A percentile compares a stretch with the other conserved stretches of the same genome.
Evolutionary conservation across 805 yeast species (phyloP).

Genomic region (Debaryomyces hansenii): DNA sequence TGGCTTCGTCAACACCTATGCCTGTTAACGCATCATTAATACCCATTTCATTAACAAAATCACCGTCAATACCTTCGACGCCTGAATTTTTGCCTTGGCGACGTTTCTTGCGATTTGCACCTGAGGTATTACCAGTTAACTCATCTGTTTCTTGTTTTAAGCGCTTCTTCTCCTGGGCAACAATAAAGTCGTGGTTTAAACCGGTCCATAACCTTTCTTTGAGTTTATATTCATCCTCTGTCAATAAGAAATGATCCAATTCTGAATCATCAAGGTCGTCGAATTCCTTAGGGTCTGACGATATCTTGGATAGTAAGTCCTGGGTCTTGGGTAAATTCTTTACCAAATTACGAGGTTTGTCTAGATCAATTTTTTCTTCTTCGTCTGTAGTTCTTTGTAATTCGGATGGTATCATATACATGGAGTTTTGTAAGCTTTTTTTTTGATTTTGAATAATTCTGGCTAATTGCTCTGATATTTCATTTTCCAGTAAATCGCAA

Average conservation of each 20-base stretch:
- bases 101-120: constrained; percentile 45
- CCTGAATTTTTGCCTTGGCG: constrained; percentile 19
- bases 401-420: constrained; percentile 23
- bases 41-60: constrained; percentile 25
- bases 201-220: constrained; percentile 91
- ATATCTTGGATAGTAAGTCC: constrained; percentile 50
- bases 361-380: constrained; percentile 19
- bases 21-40: constrained; percentile 32
- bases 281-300: constrained; percentile 61
- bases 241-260: constrained; percentile 57
- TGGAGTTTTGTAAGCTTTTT: constrained; percentile 16
- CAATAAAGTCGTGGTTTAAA: constrained; percentile 77
- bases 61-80: constrained; percentile 19
- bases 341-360: constrained; percentile 50
- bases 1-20: constrained; percentile 43
- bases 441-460: constrained; percentile 22
- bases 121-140: constrained; percentile 70
- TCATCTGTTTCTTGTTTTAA: constrained; percentile 84
- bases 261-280: constrained; percentile 80
- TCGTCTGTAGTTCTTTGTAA: constrained; percentile 12
- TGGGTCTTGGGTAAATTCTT: constrained; percentile 55
- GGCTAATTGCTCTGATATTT: constrained; percentile 19
- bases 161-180: constrained; percentile 82
- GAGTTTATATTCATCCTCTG: constrained; percentile 65
- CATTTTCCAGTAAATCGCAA: constrained; percentile 29